Evolutionary conservation across 257 asterid genomes (phyloP), one percentile per base, ranked within the genome.

Genomic region (Nicotiana undulata): DNA sequence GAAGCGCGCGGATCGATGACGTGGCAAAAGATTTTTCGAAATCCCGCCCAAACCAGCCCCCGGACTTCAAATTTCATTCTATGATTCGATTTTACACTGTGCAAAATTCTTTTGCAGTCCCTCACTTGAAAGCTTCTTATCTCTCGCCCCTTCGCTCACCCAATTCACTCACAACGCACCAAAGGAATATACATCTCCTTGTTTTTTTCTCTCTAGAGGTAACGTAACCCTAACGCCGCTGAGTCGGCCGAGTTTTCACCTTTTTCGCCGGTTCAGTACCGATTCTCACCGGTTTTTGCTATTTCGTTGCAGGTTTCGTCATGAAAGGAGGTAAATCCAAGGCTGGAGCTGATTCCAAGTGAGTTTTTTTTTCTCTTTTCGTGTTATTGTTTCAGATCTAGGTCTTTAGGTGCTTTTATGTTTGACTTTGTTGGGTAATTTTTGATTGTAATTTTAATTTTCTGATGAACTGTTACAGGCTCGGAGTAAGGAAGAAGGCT

Each of bases 41-140:
- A 90, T 94, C 97, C 98, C 98, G 98, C 98, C 97, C 89, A 91
- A 94, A 92, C 91, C 87, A 75, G 75, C 60, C 60, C 79, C 92
- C 98, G 94, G 98, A 88, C 98, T 92, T 93, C 92, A 92, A 92
- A 88, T 86, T 83, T 86, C 82, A 22, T 86, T 85, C 84, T 75
- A 82, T 58, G 93, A 79, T 83, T 85, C 86, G 22, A 44, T 70
- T 70, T 22, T 10, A 44, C 20, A 22, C 20, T 4, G 76, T 34
- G 77, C 59, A 70, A 70, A 70, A 68, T 77, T 80, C 82, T 83
- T 82, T 85, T 81, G 82, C 60, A 83, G 89, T 86, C 87, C 88
- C 84, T 83, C 86, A 86, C 87, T 79, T 84, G 81, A 79, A 81
- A 79, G 82, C 93, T 87, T 85, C 89, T 75, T 76, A 83, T 89